These are phyloP conservation scores for Coemansia sp. DNA, from an alignment of 371 early-diverging fungal genomes.

Conservation along the genomic window DNA sequence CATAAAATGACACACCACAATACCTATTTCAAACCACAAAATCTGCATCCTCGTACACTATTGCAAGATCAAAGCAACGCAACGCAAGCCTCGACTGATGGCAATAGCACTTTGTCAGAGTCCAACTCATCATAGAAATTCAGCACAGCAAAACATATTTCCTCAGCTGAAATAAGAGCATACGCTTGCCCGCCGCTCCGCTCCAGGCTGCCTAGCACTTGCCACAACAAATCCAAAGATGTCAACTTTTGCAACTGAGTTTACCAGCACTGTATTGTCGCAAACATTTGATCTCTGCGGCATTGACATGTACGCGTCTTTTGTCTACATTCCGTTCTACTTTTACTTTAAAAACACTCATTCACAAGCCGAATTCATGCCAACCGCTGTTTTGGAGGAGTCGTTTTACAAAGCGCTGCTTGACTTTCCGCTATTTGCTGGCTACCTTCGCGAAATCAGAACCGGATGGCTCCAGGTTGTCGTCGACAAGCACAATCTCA, in stretches of 20 bases:
- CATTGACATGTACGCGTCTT: neutral
- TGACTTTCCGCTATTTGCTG: slow-evolving; percentile 31
- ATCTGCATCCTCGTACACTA: no score
- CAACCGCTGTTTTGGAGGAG: slow-evolving; percentile 10
- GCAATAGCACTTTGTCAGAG: no score
- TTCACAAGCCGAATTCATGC: slow-evolving; percentile 17
- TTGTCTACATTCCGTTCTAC: neutral
- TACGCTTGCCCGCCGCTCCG: no score
- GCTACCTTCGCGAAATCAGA: slow-evolving; percentile 14
- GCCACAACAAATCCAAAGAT: neutral
- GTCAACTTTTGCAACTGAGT: neutral
- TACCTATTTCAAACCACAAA: no score
- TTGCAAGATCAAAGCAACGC: no score
- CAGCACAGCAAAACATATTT: no score
- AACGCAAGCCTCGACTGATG: no score
- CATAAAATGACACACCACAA: no score
- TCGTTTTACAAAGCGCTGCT: slow-evolving; percentile 21
- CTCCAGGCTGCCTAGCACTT: no score
- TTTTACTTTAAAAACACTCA: slow-evolving; percentile 14
- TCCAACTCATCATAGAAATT: no score
- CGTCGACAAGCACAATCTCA: slow-evolving; percentile 17
- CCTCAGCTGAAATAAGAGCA: no score
- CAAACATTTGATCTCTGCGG: neutral
- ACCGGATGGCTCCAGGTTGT: slow-evolving; percentile 7
- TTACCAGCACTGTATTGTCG: neutral